phyloP scores from a whole-genome alignment of 2,329 filamentous ascomycete genomes.

The Calonectria leucothoes region DNA sequence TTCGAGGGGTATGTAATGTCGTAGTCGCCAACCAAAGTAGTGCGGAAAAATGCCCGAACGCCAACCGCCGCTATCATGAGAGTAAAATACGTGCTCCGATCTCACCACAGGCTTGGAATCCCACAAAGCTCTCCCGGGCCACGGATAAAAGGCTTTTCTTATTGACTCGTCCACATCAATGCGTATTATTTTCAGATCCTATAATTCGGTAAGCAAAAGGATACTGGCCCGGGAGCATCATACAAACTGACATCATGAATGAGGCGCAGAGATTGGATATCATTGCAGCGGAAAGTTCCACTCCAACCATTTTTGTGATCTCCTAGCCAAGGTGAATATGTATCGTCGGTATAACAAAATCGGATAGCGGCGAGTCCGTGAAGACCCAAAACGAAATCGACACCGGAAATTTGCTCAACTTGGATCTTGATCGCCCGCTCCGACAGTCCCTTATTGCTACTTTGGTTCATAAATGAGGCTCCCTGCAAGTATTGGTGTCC shows the following conservation, averaged over 20 bases:
- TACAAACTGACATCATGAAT: not conserved
- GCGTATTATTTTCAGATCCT: conserved; percentile 1
- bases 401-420: not conserved
- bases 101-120: not conserved
- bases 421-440: not conserved
- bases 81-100: not conserved
- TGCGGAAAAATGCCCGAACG: not conserved
- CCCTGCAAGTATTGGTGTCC: not conserved
- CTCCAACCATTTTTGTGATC: conserved; percentile 3
- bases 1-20: not conserved
- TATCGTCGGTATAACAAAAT: not conserved
- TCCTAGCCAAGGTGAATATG: not conserved
- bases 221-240: not conserved
- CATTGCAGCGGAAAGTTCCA: not conserved
- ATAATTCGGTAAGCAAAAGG: not conserved
- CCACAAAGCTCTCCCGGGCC: not conserved
- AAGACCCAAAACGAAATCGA: not conserved
- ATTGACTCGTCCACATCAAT: not conserved
- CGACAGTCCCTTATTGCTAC: not conserved
- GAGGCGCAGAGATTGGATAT: not conserved
- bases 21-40: not conserved
- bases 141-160: not conserved
- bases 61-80: not conserved
- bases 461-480: not conserved
- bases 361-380: not conserved